Evolutionary conservation across 179 eudicot species (phyloP).

Genomic region (Beta macrorhiza): DNA sequence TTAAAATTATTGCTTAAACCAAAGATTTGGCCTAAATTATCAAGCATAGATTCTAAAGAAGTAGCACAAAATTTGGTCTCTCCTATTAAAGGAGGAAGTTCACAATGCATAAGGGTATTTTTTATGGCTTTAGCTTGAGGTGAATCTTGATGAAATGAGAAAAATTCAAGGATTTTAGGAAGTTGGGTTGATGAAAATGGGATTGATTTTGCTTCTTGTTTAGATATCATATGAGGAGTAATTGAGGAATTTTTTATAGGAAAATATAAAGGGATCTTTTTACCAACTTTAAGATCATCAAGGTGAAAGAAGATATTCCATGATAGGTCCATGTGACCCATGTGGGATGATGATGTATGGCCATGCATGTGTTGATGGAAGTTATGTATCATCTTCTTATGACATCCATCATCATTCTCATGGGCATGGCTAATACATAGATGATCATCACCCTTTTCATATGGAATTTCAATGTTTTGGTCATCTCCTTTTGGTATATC

Average conservation of each 20-base stretch:
- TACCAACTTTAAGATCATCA: conserved; percentile 45
- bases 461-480: conserved; percentile 20
- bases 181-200: conserved; percentile 56
- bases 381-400: background rate
- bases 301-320: conserved; percentile 46
- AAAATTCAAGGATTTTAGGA: conserved; percentile 41
- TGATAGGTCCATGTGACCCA: conserved; percentile 31
- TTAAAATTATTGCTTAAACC: conserved; percentile 32
- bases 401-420: conserved; percentile 11
- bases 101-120: conserved; percentile 55
- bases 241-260: conserved; percentile 39
- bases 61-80: conserved; percentile 62
- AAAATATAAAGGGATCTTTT: conserved; percentile 46
- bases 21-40: conserved; percentile 34
- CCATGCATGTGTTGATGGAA: conserved; percentile 9
- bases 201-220: conserved; percentile 57
- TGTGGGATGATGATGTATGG: conserved; percentile 21
- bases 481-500: conserved; percentile 24
- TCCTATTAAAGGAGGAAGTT: conserved; percentile 46
- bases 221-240: conserved; percentile 45
- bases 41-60: conserved; percentile 69
- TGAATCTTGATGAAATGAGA: conserved; percentile 43
- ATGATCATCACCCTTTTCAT: conserved; percentile 15
- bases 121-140: conserved; percentile 64
- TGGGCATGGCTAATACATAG: conserved; percentile 23